Evolutionary conservation across 768 basidiomycete genomes (phyloP).

Genomic region (Kwoniella pini): DNA sequence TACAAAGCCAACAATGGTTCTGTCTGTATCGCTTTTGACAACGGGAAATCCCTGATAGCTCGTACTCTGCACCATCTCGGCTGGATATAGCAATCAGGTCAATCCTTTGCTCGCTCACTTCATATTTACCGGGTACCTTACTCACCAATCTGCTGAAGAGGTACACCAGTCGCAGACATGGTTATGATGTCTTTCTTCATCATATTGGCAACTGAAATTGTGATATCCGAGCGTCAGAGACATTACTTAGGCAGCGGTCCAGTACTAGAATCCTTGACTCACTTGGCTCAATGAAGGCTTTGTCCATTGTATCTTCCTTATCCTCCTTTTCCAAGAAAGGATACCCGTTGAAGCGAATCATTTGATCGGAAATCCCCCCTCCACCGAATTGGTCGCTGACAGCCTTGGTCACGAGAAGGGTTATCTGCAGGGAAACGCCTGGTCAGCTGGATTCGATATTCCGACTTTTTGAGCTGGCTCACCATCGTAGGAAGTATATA

Average conservation of each 20-base stretch:
- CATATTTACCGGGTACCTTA: slow-evolving; percentile 1
- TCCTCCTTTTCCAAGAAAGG: slow-evolving; percentile 97
- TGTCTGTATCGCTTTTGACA: slow-evolving; percentile 63
- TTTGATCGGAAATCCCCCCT: slow-evolving; percentile 93
- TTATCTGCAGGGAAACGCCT: slow-evolving; percentile 66
- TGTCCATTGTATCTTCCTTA: slow-evolving; percentile 56
- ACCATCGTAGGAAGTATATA: slow-evolving; percentile 99
- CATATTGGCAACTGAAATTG: slow-evolving; percentile 71
- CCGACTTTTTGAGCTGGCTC: slow-evolving; percentile 30
- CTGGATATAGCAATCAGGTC: slow-evolving; percentile 56
- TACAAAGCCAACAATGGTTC: slow-evolving; percentile 80
- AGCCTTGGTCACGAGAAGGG: slow-evolving; percentile 91
- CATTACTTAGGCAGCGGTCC: background rate
- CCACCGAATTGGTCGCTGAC: slow-evolving; percentile 93
- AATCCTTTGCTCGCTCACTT: background rate
- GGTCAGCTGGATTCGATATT: slow-evolving; percentile 20
- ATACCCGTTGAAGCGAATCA: slow-evolving; percentile 95
- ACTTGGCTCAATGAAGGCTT: slow-evolving; percentile 89
- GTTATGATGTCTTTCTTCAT: slow-evolving; percentile 81
- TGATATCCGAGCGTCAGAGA: background rate
- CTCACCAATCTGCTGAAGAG: slow-evolving; percentile 76
- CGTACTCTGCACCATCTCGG: slow-evolving; percentile 68
- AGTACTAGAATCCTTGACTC: slow-evolving; percentile 33
- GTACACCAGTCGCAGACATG: slow-evolving; percentile 73
- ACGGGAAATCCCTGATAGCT: slow-evolving; percentile 91